A percentile compares a stretch with the other conserved stretches of the same genome.
Evolutionary conservation across 164 flowering plant species (phyloP).

Genomic region (Akebia trifoliata): DNA sequence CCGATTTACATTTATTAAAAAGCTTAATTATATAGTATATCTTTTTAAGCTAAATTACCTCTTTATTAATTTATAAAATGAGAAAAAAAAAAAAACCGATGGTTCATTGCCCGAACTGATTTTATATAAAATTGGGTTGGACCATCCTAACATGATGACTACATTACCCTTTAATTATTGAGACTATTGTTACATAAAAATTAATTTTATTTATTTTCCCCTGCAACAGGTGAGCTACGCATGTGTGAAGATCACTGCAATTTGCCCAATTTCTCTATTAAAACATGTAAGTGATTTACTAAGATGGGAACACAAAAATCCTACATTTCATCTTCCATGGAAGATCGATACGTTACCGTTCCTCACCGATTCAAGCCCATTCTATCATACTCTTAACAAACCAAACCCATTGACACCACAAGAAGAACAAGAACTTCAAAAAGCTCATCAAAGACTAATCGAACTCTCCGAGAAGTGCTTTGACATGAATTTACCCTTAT

Average conservation of each 20-base stretch:
- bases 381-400: constrained; percentile 52
- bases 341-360: constrained; percentile 56
- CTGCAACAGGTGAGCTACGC: constrained; percentile 65
- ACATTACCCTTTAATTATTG: no score
- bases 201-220: background rate
- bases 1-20: no score
- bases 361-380: constrained; percentile 55
- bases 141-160: no score
- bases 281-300: constrained; percentile 64
- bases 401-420: constrained; percentile 56
- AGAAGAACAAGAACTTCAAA: constrained; percentile 61
- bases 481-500: constrained; percentile 43
- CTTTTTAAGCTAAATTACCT: no score
- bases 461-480: constrained; percentile 42
- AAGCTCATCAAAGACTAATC: constrained; percentile 43
- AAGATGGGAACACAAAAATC: constrained; percentile 71
- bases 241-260: constrained; percentile 78
- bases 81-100: no score
- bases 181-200: background rate
- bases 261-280: constrained; percentile 57
- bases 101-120: no score
- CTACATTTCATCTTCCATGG: constrained; percentile 76
- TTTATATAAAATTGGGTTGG: no score
- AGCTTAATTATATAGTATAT: no score
- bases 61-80: no score